Base-by-base conservation (phyloP, 306 rosid species). In the Inga laurina region DNA sequence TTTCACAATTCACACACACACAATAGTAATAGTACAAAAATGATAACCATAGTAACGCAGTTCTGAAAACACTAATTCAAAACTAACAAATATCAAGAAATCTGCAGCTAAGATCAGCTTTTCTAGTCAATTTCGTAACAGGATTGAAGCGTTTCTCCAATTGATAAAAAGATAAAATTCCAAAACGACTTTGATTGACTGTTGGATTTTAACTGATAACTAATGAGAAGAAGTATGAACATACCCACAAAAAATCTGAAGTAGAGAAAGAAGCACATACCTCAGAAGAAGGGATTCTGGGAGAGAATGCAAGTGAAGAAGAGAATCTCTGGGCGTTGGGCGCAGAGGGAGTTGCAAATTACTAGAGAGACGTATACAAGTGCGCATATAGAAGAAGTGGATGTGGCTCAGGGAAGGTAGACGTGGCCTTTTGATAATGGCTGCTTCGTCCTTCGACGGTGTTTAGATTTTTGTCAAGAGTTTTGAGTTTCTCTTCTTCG, bases 401-500 rank as follows among this genome's bases (percentile, higher is more conserved):
- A 88, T 96, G 90, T 92, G 98, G 97, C 81, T 87, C 44, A 4
- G 8, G 84, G 78, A 79, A 73, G 37, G 32, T 59, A 12, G 82
- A 92, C 99, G 99, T 94, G 99, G 74, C 92, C 68, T 30, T 15
- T 52, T 78, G n/a, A 32, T 73, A 81, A 67, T 79, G 94, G 88
- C 43, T 77, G 43, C 24, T 43, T 75, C 44, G 34, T 69, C 80
- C 45, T 66, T 71, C 74, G 64, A 65, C 74, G 77, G 86, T 79
- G n/a, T 41, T 2, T 57, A 79, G 78, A 67, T 80, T 83, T 81
- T 80, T 75, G 24, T 32, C 4, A 10, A 2, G 48, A 9, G 57
- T 51, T 51, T 73, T 16, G 30, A 2, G 34, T 34, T 78, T 76
- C 44, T 18, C 46, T 73, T 73, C 77, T 73, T 48, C 2, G 15